These are phyloP conservation scores for Paulownia fortunei DNA, from an alignment of 257 asterid genomes.

Conservation along the genomic window DNA sequence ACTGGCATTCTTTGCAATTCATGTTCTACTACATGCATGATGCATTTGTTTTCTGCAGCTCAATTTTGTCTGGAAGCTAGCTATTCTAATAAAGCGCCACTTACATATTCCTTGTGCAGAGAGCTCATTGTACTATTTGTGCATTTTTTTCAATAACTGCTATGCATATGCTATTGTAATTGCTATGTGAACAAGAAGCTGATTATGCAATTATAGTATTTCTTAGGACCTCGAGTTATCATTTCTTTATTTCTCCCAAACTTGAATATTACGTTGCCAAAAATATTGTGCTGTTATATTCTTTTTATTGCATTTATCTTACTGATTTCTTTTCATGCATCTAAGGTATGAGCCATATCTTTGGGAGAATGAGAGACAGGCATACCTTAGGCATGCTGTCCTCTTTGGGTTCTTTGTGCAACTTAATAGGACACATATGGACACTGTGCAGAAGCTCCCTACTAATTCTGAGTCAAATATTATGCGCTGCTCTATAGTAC, in stretches of 20 bases:
- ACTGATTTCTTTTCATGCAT: slow-evolving; percentile 38
- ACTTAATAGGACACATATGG: slow-evolving; percentile 80
- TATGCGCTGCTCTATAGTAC: slow-evolving; percentile 92
- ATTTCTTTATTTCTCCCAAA: neutral
- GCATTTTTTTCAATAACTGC: slow-evolving; percentile 3
- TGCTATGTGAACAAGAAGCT: neutral
- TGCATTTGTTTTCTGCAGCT: neutral
- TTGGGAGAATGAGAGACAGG: slow-evolving; percentile 94
- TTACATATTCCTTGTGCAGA: neutral
- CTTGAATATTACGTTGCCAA: slow-evolving; percentile 16
- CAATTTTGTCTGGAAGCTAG: neutral
- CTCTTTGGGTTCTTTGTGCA: slow-evolving; percentile 97
- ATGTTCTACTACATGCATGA: neutral
- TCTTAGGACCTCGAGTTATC: neutral
- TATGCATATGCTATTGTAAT: neutral
- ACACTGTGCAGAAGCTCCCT: slow-evolving; percentile 74
- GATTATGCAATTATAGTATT: slow-evolving; percentile 6
- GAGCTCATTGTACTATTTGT: neutral
- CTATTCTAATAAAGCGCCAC: neutral
- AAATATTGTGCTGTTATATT: slow-evolving; percentile 5
- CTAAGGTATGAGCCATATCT: slow-evolving; percentile 93
- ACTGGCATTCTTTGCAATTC: neutral
- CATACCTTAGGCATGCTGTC: slow-evolving; percentile 91
- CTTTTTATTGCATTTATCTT: slow-evolving; percentile 20
- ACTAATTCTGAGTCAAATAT: slow-evolving; percentile 93